Evolutionary conservation across 352 stramenopile genomes (phyloP).

Genomic region (Phytophthora pistaciae): DNA sequence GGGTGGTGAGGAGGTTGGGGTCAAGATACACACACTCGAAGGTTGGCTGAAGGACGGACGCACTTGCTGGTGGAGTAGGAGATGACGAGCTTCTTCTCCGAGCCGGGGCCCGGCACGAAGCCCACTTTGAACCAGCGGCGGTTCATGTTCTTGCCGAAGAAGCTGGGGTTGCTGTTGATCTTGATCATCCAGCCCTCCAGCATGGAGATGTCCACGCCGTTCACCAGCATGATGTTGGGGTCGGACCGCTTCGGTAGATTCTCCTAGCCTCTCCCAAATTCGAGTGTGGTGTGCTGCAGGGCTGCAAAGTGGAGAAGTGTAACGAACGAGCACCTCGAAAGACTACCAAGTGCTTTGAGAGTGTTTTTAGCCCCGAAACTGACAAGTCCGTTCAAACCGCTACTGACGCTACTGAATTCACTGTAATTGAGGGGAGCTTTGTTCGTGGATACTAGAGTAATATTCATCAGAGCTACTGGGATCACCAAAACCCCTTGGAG

Average conservation of each 20-base stretch:
- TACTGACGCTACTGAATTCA: too few relatives aligned
- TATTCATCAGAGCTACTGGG: too few relatives aligned
- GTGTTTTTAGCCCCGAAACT: background rate
- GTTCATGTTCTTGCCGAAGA: conserved; percentile 73
- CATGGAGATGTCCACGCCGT: conserved; percentile 85
- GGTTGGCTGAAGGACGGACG: conserved; percentile 8
- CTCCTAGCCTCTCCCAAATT: background rate
- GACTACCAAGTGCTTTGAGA: background rate
- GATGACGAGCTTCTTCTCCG: conserved; percentile 75
- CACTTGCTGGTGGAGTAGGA: conserved; percentile 88
- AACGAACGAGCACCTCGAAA: background rate
- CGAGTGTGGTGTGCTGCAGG: background rate
- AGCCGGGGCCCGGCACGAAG: conserved; percentile 52
- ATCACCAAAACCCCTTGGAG: too few relatives aligned
- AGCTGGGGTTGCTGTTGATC: conserved; percentile 38
- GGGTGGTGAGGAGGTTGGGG: background rate
- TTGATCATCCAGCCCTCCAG: conserved; percentile 90
- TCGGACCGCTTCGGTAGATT: too few relatives aligned
- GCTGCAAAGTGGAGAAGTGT: background rate
- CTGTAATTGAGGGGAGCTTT: too few relatives aligned
- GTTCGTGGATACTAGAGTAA: too few relatives aligned
- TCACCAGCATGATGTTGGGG: conserved; percentile 46
- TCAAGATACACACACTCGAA: background rate
- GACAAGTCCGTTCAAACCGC: background rate
- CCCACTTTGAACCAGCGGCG: conserved; percentile 83